Evolutionary conservation across 2,329 filamentous ascomycete species (phyloP).

Genomic region (Claviceps sp.): DNA sequence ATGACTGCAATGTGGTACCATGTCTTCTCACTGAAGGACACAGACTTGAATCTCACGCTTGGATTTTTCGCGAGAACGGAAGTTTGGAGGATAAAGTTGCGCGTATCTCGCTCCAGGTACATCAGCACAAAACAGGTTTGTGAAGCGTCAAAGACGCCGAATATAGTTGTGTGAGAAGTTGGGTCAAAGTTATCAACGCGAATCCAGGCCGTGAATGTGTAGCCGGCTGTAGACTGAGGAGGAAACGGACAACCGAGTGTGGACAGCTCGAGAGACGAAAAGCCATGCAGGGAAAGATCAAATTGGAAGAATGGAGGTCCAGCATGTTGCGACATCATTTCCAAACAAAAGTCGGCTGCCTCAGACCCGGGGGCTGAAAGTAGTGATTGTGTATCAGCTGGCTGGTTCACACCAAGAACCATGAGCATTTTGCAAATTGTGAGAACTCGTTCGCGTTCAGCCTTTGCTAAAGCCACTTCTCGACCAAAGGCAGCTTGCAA

Average conservation of each 20-base stretch:
- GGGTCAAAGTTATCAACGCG: conserved; percentile 77
- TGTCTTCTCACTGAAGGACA: conserved; percentile 56
- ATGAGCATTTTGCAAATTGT: conserved; percentile 57
- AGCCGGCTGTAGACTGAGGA: conserved; percentile 64
- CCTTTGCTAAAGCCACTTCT: conserved; percentile 34
- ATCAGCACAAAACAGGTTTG: conserved; percentile 90
- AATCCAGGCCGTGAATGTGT: conserved; percentile 84
- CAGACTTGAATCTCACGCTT: conserved; percentile 85
- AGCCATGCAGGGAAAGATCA: conserved; percentile 77
- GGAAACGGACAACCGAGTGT: conserved; percentile 80
- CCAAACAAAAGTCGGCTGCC: conserved; percentile 56
- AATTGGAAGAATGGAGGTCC: conserved; percentile 84
- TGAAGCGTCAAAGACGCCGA: conserved; percentile 82
- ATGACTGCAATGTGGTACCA: conserved; percentile 95
- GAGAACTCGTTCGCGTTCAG: conserved; percentile 47
- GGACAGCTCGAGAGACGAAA: conserved; percentile 78
- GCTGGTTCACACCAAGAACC: conserved; percentile 60
- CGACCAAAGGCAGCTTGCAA: conserved; percentile 46
- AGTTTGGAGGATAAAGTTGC: conserved; percentile 90
- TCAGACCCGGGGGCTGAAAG: conserved; percentile 37
- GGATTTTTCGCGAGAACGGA: conserved; percentile 76
- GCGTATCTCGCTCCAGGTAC: conserved; percentile 87
- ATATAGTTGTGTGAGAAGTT: conserved; percentile 81
- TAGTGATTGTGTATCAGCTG: conserved; percentile 75
- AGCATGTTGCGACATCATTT: conserved; percentile 60